A percentile compares a stretch with the other conserved stretches of the same genome.
Conservation (phyloP, 495 filamentous ascomycete genomes). For the Extremus antarcticus region DNA sequence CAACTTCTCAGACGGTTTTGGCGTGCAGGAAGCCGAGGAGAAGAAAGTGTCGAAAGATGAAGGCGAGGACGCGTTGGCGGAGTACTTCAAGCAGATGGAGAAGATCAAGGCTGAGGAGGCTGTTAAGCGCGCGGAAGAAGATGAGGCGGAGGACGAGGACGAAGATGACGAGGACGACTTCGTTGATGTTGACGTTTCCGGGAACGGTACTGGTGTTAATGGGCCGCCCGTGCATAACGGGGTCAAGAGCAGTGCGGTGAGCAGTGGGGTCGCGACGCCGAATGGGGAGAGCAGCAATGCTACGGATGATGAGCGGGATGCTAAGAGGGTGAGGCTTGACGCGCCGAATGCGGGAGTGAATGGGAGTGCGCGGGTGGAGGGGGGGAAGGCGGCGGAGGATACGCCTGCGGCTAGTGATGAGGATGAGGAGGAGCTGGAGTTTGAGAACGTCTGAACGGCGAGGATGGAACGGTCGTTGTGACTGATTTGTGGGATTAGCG, state of each 20-base stretch:
- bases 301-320: conserved; percentile 10
- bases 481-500: too few species aligned
- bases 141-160: conserved; percentile 32
- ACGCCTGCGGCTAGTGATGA: conserved; percentile 17
- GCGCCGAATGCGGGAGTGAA: not conserved
- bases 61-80: conserved; percentile 38
- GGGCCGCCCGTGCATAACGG: not conserved
- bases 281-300: conserved; percentile 1
- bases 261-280: not conserved
- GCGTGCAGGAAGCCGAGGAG: conserved; percentile 37
- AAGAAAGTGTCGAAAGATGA: conserved; percentile 43
- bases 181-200: conserved; percentile 4
- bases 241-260: not conserved
- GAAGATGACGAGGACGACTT: conserved; percentile 41
- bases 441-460: conserved; percentile 52
- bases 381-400: not conserved
- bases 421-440: conserved; percentile 37
- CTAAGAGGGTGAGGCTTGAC: conserved; percentile 7
- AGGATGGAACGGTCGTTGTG: too few species aligned
- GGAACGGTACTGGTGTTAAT: not conserved
- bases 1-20: conserved; percentile 22
- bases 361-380: not conserved
- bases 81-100: conserved; percentile 1
- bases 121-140: conserved; percentile 35
- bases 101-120: conserved; percentile 20